Percentiles rank a stretch among this genome's conserved stretches.
Evolutionary conservation across 2,329 filamentous ascomycete genomes (phyloP).

Genomic region (Trichoderma koningii): DNA sequence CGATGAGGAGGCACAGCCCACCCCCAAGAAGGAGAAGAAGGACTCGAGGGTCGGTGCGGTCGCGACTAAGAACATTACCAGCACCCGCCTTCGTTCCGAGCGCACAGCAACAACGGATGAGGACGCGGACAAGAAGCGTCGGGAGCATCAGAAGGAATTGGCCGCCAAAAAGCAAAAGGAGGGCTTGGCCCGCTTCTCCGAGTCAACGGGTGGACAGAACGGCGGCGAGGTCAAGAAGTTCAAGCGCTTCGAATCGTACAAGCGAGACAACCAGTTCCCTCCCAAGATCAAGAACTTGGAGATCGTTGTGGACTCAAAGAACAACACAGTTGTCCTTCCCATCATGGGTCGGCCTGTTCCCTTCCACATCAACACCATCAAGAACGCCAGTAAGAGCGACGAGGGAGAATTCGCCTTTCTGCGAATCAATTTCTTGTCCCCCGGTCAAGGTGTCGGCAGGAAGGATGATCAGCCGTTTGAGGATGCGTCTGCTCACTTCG

Average conservation of each 20-base stretch:
- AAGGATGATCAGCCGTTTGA: constrained; percentile 99
- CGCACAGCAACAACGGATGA: constrained; percentile 86
- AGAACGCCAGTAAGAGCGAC: constrained; percentile 97
- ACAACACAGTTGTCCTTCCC: constrained; percentile 84
- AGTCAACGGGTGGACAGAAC: constrained; percentile 80
- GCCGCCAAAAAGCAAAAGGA: constrained; percentile 87
- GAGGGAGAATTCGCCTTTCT: constrained; percentile 93
- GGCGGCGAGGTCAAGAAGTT: constrained; percentile 97
- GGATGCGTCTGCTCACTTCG: constrained; percentile 92
- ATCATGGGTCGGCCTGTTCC: constrained; percentile 97
- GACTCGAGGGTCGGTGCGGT: constrained; percentile 81
- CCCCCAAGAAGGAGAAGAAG: constrained; percentile 89
- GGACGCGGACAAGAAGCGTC: constrained; percentile 81
- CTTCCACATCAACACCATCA: constrained; percentile 97
- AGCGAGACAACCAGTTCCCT: constrained; percentile 93
- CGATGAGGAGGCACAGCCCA: constrained; percentile 82
- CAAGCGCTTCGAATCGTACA: constrained; percentile 98
- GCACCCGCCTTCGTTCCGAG: constrained; percentile 88
- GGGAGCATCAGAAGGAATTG: constrained; percentile 88
- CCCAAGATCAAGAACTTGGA: constrained; percentile 78
- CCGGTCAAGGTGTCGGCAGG: constrained; percentile 92
- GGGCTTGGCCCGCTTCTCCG: constrained; percentile 80
- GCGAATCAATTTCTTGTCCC: constrained; percentile 95
- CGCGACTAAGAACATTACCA: constrained; percentile 92
- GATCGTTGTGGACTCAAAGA: constrained; percentile 89